Base-by-base conservation (phyloP, 768 basidiomycete species). In the Paxillus rubicundulus region DNA sequence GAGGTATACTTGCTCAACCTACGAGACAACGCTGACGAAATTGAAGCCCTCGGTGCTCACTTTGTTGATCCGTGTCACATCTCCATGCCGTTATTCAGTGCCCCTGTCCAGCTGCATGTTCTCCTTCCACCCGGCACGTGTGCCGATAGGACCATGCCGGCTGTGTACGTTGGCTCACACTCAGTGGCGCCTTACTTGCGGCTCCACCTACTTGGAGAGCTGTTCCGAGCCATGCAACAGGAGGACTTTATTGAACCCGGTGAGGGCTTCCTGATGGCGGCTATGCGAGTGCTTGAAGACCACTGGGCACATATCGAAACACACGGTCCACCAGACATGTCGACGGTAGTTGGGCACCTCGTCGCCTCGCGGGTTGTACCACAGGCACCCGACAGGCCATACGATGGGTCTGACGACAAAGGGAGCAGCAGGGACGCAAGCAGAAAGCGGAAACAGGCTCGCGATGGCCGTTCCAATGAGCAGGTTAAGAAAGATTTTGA, bases 101-200 rank as follows among this genome's bases (percentile, higher is more conserved):
- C 79, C 5, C 84, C 83, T 4, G 70, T 93, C 30, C 68, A 78
- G 37, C 73, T 95, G 1, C 85, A 92, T 56, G 70, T 95, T 45
- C 61, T 92, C 24, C 71, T 85, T 20, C 78, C 82, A 21, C 37
- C 56, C 38, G 53, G 49, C 30, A 54, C 70, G 4, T 64, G 72
- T 18, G 0, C 74, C 76, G 58, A 75, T 75, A 66, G 80, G 69
- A 61, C 77, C 60, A 53, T 77, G 57, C 80, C 85, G 0, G 82
- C 90, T 0, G 81, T 94, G 70, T 96, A 86, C 65, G 65, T 96
- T 48, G 79, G 85, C 1, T 92, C 90, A 1, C 62, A 72, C 1
- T 78, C 81, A 1, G 74, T 87, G 4, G 81, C 94, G 0, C 80
- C 91, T 1, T 96, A 96, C 67, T 74, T 95, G 50, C 84, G 91